Base-by-base conservation (phyloP, 768 basidiomycete species). In the Porpolomopsis calyptriformis region DNA sequence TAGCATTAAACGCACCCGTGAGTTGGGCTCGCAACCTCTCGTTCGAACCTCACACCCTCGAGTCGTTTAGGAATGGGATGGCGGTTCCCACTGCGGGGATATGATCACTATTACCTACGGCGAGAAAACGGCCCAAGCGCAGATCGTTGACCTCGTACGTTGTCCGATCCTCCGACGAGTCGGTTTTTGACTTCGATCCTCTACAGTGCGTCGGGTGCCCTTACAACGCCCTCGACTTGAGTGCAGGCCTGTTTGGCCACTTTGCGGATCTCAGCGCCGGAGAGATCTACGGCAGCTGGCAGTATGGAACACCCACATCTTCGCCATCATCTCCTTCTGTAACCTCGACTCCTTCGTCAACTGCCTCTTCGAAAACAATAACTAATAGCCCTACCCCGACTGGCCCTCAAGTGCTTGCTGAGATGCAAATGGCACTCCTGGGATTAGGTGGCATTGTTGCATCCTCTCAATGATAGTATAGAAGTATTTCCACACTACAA, bases 141-240 rank as follows among this genome's bases (percentile, higher is more conserved):
- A 65, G 43, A 69, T 76, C 48, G 58, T 58, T n/a, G 74, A 75
- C 45, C 53, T 62, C 55, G 73, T 65, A 56, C 48, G 63, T 53
- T 8, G 27, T n/a, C 14, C n/a, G 31, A 2, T 7, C 46, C 36
- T 8, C 33, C 33, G 3, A 19, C 10, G 23, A 18, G 27, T 47
- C 19, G 18, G 16, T 8, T 37, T 16, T 20, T 25, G 37, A 26
- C 53, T 38, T 37, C 37, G 33, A 35, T 40, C 6, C 40, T 9
- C 11, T 25, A 46, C 24, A 72, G 72, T 74, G 73, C 53, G 49
- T 49, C 19, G 57, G 57, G 4, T 75, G 75, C 58, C 44, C 55
- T 0, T 40, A 29, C 2, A 66, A 64, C 29, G 69, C 64, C 35
- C 64, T 79, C 16, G 77, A 78, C 55, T 52, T 76, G 16, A 70